Evolutionary conservation across 139 green algal species (phyloP), one percentile per base, ranked within the genome.

Genomic region (Raphidocelis subcapitata): DNA sequence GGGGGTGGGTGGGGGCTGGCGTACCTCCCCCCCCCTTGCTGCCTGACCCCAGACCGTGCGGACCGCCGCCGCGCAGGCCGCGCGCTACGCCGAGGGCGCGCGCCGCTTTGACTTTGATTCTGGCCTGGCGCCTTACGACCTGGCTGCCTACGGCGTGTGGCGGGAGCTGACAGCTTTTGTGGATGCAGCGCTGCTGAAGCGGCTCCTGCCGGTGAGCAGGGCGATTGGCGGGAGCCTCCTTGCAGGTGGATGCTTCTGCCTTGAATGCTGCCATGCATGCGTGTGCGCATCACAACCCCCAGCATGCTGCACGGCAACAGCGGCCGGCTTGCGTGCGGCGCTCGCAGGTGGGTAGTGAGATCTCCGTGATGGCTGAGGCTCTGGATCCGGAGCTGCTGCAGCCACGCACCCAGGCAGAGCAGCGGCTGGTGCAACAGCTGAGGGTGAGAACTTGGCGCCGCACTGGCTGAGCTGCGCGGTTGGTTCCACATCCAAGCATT

Each of bases 41-140:
- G 5, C 52, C 24, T 8, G 12, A 28, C 10, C 52, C 4, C 21
- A 60, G 10, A 60, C 15, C 20, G 8, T n/a, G 15, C 12, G 21
- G 10, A 16, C 37, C 12, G 28, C 2, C 21, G 41, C 26, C 18
- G 24, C 24, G 47, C 76, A 90, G 87, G 87, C 63, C 4, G 74
- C 72, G 28, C 80, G 84, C 0, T 94, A 84, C 55, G 63, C 63
- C 0, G 64, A 49, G 0, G 91, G 85, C 18, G 89, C 94, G 28
- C 64, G 68, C 16, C 77, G 72, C 21, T 94, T 90, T 74, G 86
- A 96, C 44, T 94, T 97, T 80, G 91, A 97, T 62, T 16, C 33
- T 1, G 41, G 70, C 35, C 70, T 97, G 37, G 91, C 89, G 10
- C 91, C 91, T 0, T 97, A 97, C 79, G 79, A 93, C 80, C 79